Percentiles rank a stretch among this genome's conserved stretches.
Evolutionary conservation across 192 early-diverging fungal genomes (phyloP).

Genomic region (Umbelopsis isabellina): DNA sequence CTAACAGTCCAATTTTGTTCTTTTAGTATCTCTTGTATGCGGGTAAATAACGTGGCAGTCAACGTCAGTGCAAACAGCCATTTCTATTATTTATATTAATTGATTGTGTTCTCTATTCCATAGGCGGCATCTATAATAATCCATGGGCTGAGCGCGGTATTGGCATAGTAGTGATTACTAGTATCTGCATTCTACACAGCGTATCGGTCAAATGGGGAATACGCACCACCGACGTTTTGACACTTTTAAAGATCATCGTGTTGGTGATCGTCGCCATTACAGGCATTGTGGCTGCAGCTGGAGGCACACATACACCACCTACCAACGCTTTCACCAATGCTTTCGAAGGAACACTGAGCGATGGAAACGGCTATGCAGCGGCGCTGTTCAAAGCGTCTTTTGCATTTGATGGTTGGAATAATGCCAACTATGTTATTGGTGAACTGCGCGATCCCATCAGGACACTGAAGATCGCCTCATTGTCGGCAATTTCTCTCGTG

Average conservation of each 20-base stretch:
- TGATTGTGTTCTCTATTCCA: not conserved
- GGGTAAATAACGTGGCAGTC: slow-evolving; percentile 24
- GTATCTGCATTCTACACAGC: slow-evolving; percentile 47
- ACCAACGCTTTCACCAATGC: slow-evolving; percentile 51
- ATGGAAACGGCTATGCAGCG: slow-evolving; percentile 47
- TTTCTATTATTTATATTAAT: not conserved
- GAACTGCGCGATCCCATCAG: slow-evolving; percentile 63
- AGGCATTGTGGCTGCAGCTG: slow-evolving; percentile 51
- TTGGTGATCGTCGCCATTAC: slow-evolving; percentile 51
- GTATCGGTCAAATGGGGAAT: slow-evolving; percentile 53
- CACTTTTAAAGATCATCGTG: slow-evolving; percentile 53
- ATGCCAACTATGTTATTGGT: slow-evolving; percentile 62
- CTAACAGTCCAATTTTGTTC: not conserved
- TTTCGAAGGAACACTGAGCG: slow-evolving; percentile 47
- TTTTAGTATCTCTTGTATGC: slow-evolving; percentile 55
- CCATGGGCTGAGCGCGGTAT: slow-evolving; percentile 56
- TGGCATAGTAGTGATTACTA: slow-evolving; percentile 50
- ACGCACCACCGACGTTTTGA: slow-evolving; percentile 52
- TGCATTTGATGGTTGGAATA: slow-evolving; percentile 67
- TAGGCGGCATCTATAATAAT: not conserved
- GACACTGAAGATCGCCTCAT: slow-evolving; percentile 61
- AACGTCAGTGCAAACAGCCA: not conserved
- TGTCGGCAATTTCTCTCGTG: slow-evolving; percentile 51
- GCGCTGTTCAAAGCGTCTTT: slow-evolving; percentile 60
- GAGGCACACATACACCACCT: slow-evolving; percentile 38